Conservation (phyloP, 2,329 filamentous ascomycete genomes). For the Ceratocystis cacaofunesta region DNA sequence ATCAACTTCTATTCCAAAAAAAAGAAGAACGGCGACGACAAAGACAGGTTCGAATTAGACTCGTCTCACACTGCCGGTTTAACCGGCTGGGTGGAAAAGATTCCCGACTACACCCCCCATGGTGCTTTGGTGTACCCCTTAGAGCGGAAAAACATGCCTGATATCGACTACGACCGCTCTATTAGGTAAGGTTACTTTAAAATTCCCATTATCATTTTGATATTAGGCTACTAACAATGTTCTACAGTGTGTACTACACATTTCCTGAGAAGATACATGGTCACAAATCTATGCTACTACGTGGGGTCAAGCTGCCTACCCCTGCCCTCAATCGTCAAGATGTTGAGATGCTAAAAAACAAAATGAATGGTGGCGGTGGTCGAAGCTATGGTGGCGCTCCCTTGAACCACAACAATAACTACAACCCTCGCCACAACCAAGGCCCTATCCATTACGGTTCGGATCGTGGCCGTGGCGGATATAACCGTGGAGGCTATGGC, state of each 20-base stretch:
- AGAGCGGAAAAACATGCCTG: conserved; percentile 53
- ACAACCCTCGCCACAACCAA: conserved; percentile 13
- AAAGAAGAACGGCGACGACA: conserved; percentile 33
- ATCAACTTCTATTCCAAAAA: conserved; percentile 87
- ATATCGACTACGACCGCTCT: conserved; percentile 72
- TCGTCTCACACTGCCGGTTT: conserved; percentile 62
- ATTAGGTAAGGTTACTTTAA: conserved; percentile 42
- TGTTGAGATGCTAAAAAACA: conserved; percentile 54
- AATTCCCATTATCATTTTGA: background rate
- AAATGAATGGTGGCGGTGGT: conserved; percentile 45
- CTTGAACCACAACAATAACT: conserved; percentile 29
- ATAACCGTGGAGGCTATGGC: conserved; percentile 10
- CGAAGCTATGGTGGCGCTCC: conserved; percentile 52
- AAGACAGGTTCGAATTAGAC: conserved; percentile 55
- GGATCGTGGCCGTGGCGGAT: conserved; percentile 28
- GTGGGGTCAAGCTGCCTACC: conserved; percentile 59
- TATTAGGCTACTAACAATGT: conserved; percentile 22
- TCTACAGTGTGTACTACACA: conserved; percentile 61
- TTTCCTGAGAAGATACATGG: conserved; percentile 57
- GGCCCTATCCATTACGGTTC: conserved; percentile 22
- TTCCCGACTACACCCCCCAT: conserved; percentile 72
- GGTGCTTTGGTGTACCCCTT: conserved; percentile 67
- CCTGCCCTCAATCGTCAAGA: conserved; percentile 63
- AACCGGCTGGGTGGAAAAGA: conserved; percentile 65
- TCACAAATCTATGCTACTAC: conserved; percentile 89